Base-by-base conservation (phyloP, 2,329 filamentous ascomycete species). In the Exophiala sideris region DNA sequence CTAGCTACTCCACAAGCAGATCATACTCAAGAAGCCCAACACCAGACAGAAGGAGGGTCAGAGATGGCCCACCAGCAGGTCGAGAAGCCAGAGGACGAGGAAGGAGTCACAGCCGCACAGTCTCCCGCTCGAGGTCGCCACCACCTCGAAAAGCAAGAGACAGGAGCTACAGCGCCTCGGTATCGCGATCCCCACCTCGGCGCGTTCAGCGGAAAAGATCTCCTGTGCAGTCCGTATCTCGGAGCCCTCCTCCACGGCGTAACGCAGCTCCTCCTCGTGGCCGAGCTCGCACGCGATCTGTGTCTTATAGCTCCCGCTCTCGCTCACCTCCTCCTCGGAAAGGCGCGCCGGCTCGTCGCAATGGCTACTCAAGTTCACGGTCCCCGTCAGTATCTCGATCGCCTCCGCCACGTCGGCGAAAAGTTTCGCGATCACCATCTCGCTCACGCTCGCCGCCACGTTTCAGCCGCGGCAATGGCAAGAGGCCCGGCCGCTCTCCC, bases 1-100 rank as follows among this genome's bases (percentile, higher is more conserved):
- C 86, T 0, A 90, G 87, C 16, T 88, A 89, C 66, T 70, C 69
- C 18, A 67, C 66, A 42, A 69, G 69, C 33, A 71, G 58, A 9
- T 65, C 64, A 3, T 54, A 44, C 21, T 59, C 61, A 10, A 58
- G 61, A 38, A 62, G 57, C 32, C 58, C 50, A 10, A 59, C 63
- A 35, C 52, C 47, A 36, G 46, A 59, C 45, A 49, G 48, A 36
- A 47, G 68, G 67, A 29, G 36, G 64, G 51, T 67, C 67, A 12
- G 63, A 64, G 21, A 67, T 66, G 24, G 34, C 46, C 52, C 34
- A 18, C 48, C 38, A 67, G 48, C 61, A 56, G 67, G 64, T 49
- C 61, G 60, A n/a, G 62, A 61, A 21, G 59, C n/a, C 18, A 36
- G 57, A 29, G 45, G 32, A 39, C 52, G 53, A 40, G 61, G 52